phyloP scores from a whole-genome alignment of 148 eudicot genomes.

The Arbutus unedo region DNA sequence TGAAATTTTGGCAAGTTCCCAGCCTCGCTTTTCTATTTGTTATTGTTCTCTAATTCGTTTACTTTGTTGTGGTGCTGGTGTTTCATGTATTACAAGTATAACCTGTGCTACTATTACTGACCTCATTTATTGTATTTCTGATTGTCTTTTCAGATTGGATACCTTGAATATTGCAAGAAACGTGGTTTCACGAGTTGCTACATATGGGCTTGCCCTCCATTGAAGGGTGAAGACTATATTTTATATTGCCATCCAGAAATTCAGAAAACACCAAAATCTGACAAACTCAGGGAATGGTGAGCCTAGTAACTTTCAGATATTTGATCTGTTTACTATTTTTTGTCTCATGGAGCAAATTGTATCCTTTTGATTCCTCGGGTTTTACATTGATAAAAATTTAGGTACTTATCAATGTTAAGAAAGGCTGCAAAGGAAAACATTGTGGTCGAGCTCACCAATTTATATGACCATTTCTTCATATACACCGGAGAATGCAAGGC shows the following conservation, averaged over 20 bases:
- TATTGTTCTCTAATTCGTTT: background rate
- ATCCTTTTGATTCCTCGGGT: background rate
- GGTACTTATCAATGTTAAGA: slow-evolving; percentile 89
- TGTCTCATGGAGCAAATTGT: slow-evolving; percentile 2
- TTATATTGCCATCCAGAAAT: slow-evolving; percentile 98
- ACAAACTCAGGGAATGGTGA: slow-evolving; percentile 97
- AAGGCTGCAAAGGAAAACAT: slow-evolving; percentile 83
- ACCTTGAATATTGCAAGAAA: slow-evolving; percentile 88
- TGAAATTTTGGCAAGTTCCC: slow-evolving; percentile 79
- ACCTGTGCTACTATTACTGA: background rate
- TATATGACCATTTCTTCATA: slow-evolving; percentile 82
- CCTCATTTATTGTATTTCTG: slow-evolving; percentile 14
- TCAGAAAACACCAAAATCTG: slow-evolving; percentile 98
- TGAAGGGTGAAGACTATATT: slow-evolving; percentile 99
- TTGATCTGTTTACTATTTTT: background rate
- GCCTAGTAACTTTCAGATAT: slow-evolving; percentile 23
- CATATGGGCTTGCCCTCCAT: slow-evolving; percentile 99
- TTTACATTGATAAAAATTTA: slow-evolving; percentile 27
- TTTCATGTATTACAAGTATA: background rate
- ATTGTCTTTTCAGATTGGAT: slow-evolving; percentile 67
- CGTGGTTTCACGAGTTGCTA: slow-evolving; percentile 97
- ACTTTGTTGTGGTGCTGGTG: slow-evolving; percentile 1
- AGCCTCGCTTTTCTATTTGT: background rate
- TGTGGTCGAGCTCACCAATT: slow-evolving; percentile 82
- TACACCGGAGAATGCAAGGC: slow-evolving; percentile 83